A percentile compares a stretch with the other conserved stretches of the same genome.
These are phyloP conservation scores for Monilinia polystroma DNA, from an alignment of 2,329 filamentous ascomycete genomes.

Conservation along the genomic window DNA sequence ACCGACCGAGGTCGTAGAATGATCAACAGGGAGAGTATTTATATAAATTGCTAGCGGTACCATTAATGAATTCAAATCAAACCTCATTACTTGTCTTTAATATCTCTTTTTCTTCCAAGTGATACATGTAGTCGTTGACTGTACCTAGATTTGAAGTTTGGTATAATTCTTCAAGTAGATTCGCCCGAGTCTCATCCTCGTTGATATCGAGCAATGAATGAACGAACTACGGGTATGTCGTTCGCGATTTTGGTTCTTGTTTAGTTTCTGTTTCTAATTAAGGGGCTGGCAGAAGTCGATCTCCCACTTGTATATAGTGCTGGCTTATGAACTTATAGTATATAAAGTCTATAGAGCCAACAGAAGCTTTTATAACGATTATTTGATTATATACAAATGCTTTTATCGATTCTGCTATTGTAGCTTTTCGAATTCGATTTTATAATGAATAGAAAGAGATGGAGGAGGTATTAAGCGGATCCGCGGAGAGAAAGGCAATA, in stretches of 20 bases:
- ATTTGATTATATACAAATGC: no score
- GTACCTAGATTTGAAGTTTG: background rate
- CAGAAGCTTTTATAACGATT: no score
- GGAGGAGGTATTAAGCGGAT: no score
- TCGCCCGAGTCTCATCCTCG: background rate
- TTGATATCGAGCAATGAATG: background rate
- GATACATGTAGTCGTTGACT: background rate
- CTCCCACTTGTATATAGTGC: no score
- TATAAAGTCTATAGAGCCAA: no score
- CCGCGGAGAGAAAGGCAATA: no score
- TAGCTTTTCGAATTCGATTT: no score
- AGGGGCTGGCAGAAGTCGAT: no score
- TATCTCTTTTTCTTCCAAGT: background rate
- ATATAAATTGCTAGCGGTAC: background rate
- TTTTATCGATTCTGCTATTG: no score
- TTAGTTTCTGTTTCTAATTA: conserved; percentile 46
- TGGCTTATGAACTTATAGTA: no score
- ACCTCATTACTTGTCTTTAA: background rate
- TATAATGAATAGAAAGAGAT: no score
- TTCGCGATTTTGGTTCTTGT: conserved; percentile 34
- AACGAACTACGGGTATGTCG: background rate
- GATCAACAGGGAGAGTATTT: background rate
- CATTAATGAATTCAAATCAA: background rate
- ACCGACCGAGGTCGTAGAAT: background rate
- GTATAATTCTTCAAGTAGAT: background rate